phyloP scores from a whole-genome alignment of 2,329 filamentous ascomycete species.

The Thelonectria discophora region DNA sequence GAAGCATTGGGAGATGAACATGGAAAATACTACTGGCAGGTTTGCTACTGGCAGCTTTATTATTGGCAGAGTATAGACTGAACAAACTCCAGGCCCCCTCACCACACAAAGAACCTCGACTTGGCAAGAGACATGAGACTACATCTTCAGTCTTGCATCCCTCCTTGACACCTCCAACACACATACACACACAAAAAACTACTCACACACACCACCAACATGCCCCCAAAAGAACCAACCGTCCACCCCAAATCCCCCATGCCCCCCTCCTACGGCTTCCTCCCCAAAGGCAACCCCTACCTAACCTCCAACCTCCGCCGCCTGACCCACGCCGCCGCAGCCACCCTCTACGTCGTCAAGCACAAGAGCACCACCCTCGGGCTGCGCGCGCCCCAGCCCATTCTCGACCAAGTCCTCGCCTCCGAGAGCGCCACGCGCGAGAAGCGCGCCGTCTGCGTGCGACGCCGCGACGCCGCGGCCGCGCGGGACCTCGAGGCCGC shows the following conservation, averaged over 20 bases:
- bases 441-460: constrained; percentile 3
- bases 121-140: no score
- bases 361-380: background rate
- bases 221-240: constrained; percentile 1
- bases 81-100: no score
- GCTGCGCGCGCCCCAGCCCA: constrained; percentile 16
- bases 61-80: no score
- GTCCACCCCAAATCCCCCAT: constrained; percentile 8
- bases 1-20: no score
- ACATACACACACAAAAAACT: background rate
- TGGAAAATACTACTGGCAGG: no score
- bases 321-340: constrained; percentile 12
- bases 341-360: constrained; percentile 12
- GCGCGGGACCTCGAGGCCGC: constrained; percentile 17
- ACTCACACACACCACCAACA: background rate
- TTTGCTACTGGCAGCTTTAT: no score
- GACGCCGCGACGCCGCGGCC: constrained; percentile 10
- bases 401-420: constrained; percentile 13
- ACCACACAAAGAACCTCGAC: no score
- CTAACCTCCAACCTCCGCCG: constrained; percentile 16
- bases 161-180: no score
- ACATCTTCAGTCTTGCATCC: no score
- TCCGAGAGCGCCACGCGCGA: constrained; percentile 12
- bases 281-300: constrained; percentile 15
- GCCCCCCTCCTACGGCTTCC: constrained; percentile 21